phyloP scores from a whole-genome alignment of 768 basidiomycete genomes.

The Tubosaeta brunneosetosa region DNA sequence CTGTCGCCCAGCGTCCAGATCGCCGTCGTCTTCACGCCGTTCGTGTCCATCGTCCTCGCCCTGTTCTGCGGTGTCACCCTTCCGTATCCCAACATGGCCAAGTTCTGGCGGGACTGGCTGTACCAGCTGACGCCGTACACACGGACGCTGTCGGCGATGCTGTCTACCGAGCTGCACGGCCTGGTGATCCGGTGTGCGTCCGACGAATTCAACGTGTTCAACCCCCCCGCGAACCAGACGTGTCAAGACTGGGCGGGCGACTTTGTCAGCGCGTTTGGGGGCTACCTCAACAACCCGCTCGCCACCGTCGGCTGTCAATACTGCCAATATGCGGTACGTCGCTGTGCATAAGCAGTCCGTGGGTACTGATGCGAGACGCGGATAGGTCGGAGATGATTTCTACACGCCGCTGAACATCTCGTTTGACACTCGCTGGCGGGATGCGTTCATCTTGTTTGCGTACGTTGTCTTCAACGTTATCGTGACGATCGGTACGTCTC shows the following conservation, averaged over 20 bases:
- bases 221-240: constrained; percentile 69
- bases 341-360: not conserved
- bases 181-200: constrained; percentile 57
- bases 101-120: constrained; percentile 76
- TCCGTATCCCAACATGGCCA: constrained; percentile 56
- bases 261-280: constrained; percentile 59
- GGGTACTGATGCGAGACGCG: not conserved
- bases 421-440: constrained; percentile 61
- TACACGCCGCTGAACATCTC: constrained; percentile 63
- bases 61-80: constrained; percentile 82
- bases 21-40: constrained; percentile 78
- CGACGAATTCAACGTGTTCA: constrained; percentile 68
- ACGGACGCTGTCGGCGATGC: constrained; percentile 63
- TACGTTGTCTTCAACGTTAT: constrained; percentile 71
- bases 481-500: constrained; percentile 44
- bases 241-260: constrained; percentile 67
- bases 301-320: constrained; percentile 64
- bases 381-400: constrained; percentile 62
- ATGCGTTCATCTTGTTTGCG: constrained; percentile 60
- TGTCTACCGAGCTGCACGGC: constrained; percentile 74
- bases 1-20: constrained; percentile 73
- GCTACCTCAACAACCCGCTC: constrained; percentile 67
- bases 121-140: constrained; percentile 73
- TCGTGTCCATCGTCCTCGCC: constrained; percentile 57
- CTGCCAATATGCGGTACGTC: constrained; percentile 54